phyloP scores from a whole-genome alignment of 2,329 filamentous ascomycete genomes.

The Alternaria incomplexa region DNA sequence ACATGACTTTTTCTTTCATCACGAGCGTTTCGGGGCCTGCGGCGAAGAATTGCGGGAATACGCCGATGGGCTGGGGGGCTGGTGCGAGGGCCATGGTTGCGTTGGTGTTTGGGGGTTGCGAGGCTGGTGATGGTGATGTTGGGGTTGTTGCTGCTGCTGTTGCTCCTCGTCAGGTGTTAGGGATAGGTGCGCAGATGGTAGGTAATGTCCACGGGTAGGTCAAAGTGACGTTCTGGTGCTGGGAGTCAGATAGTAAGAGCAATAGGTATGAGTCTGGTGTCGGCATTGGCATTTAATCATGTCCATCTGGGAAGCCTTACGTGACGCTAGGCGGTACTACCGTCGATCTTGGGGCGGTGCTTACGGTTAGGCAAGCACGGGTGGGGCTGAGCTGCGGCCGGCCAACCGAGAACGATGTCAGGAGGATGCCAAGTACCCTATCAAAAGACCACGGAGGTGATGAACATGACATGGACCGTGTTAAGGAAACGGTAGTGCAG shows the following conservation, averaged over 20 bases:
- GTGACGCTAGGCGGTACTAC: neutral
- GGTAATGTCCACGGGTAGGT: neutral
- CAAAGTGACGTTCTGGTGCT: neutral
- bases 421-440: neutral
- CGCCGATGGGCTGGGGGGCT: slow-evolving; percentile 29
- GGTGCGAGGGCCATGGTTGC: slow-evolving; percentile 23
- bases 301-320: neutral
- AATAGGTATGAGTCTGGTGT: neutral
- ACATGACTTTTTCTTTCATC: slow-evolving; percentile 67
- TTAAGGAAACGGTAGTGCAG: neutral
- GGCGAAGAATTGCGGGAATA: slow-evolving; percentile 38
- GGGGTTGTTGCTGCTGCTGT: neutral
- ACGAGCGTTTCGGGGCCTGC: slow-evolving; percentile 54
- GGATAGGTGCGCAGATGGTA: neutral
- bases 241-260: neutral
- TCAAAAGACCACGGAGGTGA: neutral
- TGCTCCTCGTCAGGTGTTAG: neutral
- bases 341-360: slow-evolving; percentile 5
- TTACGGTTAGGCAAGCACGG: neutral
- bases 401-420: neutral
- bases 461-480: neutral
- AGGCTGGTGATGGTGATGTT: neutral
- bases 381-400: neutral
- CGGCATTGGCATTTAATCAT: neutral
- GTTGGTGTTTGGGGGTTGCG: neutral